Conservation (phyloP, 768 basidiomycete species). For the Mrakia hoshinonis region DNA sequence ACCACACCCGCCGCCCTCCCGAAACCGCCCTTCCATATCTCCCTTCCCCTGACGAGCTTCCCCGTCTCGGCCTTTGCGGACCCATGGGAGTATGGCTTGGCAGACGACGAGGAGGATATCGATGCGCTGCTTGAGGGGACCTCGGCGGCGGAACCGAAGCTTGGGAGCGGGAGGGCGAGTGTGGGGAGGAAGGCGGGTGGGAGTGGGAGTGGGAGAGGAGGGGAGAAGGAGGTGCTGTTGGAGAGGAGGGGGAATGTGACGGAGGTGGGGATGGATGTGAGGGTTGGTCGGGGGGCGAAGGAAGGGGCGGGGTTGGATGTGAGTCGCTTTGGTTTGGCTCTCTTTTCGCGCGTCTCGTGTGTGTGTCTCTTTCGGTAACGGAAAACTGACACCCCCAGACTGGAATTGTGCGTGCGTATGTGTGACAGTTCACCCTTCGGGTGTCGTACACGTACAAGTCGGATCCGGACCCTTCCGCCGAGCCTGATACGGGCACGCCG, state of each 20-base stretch:
- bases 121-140: slow-evolving; percentile 40
- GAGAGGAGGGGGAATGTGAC: slow-evolving; percentile 87
- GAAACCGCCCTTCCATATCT: slow-evolving; percentile 63
- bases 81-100: slow-evolving; percentile 96
- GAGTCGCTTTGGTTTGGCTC: slow-evolving; percentile 34
- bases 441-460: slow-evolving; percentile 89
- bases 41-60: slow-evolving; percentile 68
- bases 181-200: slow-evolving; percentile 33
- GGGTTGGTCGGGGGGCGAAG: slow-evolving; percentile 61
- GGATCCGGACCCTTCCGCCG: slow-evolving; percentile 47
- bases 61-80: slow-evolving; percentile 84
- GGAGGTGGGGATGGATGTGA: slow-evolving; percentile 77
- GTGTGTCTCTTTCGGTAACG: not conserved
- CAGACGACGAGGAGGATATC: slow-evolving; percentile 53
- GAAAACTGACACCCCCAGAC: slow-evolving; percentile 4
- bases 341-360: not conserved
- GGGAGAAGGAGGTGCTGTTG: slow-evolving; percentile 57
- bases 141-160: slow-evolving; percentile 47
- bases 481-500: not conserved
- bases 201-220: no score
- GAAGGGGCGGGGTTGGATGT: slow-evolving; percentile 64
- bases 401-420: no score
- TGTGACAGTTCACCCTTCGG: slow-evolving; percentile 88
- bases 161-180: slow-evolving; percentile 45
- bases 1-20: slow-evolving; percentile 43